Evolutionary conservation across 2,329 filamentous ascomycete species (phyloP).

Genomic region (Phyllosticta citribraziliensis): DNA sequence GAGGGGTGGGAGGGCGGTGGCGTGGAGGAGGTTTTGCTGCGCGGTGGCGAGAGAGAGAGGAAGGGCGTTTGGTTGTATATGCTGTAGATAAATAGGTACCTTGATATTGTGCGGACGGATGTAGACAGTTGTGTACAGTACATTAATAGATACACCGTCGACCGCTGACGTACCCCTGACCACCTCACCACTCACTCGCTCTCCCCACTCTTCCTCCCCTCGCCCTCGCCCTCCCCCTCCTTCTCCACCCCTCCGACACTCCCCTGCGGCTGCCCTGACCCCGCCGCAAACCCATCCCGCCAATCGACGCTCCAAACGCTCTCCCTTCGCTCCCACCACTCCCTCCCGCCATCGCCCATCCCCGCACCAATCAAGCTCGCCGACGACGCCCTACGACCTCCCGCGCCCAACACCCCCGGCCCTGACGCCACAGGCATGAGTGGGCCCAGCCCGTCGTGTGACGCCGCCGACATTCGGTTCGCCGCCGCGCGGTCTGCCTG

Average conservation of each 20-base stretch:
- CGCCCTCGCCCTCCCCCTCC: background rate
- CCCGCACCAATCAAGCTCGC: background rate
- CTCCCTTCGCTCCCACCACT: conserved; percentile 1
- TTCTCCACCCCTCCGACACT: background rate
- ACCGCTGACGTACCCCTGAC: background rate
- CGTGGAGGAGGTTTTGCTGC: background rate
- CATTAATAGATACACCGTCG: background rate
- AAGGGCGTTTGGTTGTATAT: background rate
- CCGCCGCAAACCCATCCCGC: background rate
- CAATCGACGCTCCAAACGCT: background rate
- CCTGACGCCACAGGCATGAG: background rate
- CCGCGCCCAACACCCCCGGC: background rate
- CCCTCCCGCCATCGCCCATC: background rate
- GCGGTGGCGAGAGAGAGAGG: background rate
- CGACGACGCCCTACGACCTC: background rate
- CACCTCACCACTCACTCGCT: background rate
- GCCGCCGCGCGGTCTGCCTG: conserved; percentile 17
- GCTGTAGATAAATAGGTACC: background rate
- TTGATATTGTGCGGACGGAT: background rate
- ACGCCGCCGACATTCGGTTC: background rate
- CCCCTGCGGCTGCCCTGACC: background rate
- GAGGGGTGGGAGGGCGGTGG: background rate
- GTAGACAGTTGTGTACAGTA: background rate
- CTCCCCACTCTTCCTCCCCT: background rate
- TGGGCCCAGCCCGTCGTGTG: background rate